These are phyloP conservation scores for Colletotrichum camelliae DNA, from an alignment of 2,329 filamentous ascomycete genomes.

Conservation along the genomic window DNA sequence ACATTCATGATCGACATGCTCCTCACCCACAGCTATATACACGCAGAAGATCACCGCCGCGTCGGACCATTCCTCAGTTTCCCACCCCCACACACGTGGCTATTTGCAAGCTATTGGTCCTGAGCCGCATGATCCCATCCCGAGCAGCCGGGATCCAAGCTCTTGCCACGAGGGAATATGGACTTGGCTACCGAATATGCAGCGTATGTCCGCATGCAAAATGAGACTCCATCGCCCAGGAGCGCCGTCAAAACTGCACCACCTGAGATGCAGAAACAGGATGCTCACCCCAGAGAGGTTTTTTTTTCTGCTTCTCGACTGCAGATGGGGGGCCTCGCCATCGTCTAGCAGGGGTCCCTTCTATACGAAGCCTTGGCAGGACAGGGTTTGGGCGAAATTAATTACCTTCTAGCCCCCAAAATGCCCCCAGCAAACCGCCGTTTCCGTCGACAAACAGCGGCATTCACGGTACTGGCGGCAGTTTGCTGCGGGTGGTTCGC, in stretches of 20 bases:
- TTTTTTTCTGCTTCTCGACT: background rate
- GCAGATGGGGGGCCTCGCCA: background rate
- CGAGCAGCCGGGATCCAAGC: background rate
- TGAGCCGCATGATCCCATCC: background rate
- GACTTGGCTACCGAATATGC: conserved; percentile 2
- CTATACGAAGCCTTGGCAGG: background rate
- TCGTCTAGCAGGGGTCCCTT: background rate
- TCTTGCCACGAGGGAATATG: conserved; percentile 4
- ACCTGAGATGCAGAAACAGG: background rate
- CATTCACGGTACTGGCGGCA: background rate
- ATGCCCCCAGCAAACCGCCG: background rate
- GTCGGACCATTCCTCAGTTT: background rate
- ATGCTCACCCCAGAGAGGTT: background rate
- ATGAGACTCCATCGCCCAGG: background rate
- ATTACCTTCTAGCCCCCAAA: background rate
- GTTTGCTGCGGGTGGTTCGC: background rate
- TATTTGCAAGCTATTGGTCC: background rate
- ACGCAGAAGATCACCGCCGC: background rate
- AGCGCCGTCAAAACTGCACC: background rate
- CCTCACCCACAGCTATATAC: background rate
- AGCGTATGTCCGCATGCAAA: background rate
- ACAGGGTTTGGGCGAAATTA: background rate
- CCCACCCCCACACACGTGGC: background rate
- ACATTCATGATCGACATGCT: background rate
- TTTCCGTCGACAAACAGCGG: conserved; percentile 6